Evolutionary conservation across 495 filamentous ascomycete genomes (phyloP), one percentile per base, ranked within the genome.

Genomic region (Haplographium delicatum): DNA sequence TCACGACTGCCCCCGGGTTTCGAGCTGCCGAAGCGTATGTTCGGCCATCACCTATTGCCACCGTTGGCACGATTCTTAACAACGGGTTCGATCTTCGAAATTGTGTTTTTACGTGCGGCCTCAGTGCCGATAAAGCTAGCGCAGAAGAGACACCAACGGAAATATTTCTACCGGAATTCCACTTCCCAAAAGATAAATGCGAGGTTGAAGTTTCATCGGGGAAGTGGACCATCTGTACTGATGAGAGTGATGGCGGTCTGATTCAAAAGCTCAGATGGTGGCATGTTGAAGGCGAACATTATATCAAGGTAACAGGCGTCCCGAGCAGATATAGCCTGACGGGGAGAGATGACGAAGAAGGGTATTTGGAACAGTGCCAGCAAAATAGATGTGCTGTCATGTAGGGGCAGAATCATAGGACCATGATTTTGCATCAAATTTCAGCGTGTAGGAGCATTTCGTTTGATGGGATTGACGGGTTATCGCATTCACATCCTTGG

Each of bases 21-120:
- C 84, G 93, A 37, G 93, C 93, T 2, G 90, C 88, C 9, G 90
- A 97, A 62, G 93, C 93, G 5, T 97, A 84, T 52, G 78, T 97
- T 28, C 84, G 93, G 3, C 91, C 93, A 5, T 83, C 85, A 27
- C 89, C 94, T 0, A 82, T 95, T 44, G 71, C 71, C 34, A 86
- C 83, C 0, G 82, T 80, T 37, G 91, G 93, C 0, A 72, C 71
- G 10, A 68, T 96, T 26, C 58, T 71, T 8, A 69, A 73, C 22
- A 86, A 85, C 58, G 81, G 78, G 1, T 97, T 98, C 62, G 89
- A 96, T 62, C 69, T 95, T 30, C 74, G 74, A 16, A 86, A 76
- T 39, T 85, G 81, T 63, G 73, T 73, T n/a, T 95, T 95, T 56
- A 80, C 75, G 13, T 69, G 94, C 56, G 73, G 76, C 9, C 59